Evolutionary conservation across 2,329 filamentous ascomycete species (phyloP).

Genomic region (Exophiala xenobiotica): DNA sequence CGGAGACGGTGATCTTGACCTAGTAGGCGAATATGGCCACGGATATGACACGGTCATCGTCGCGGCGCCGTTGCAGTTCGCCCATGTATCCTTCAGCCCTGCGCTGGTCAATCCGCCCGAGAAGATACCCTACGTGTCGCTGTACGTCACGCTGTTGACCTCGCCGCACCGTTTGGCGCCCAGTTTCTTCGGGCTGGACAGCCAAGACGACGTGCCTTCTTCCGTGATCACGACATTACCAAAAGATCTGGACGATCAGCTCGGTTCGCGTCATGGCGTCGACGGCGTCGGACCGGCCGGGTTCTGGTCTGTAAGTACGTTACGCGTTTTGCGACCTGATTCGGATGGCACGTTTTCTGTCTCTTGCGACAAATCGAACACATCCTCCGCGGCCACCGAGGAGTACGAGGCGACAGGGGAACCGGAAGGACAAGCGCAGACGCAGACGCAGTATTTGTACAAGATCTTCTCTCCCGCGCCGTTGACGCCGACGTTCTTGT

Average conservation of each 20-base stretch:
- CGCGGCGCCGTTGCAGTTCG: constrained; percentile 79
- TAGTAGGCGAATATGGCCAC: too few species aligned
- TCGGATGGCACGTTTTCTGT: constrained; percentile 28
- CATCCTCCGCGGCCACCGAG: background rate
- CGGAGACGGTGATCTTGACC: too few species aligned
- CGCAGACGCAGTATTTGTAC: constrained; percentile 54
- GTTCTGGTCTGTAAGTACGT: constrained; percentile 83
- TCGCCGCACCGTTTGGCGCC: constrained; percentile 72
- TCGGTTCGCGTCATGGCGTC: constrained; percentile 40
- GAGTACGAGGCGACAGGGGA: too few species aligned
- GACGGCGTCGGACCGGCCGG: constrained; percentile 67
- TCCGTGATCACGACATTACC: constrained; percentile 81
- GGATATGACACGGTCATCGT: constrained; percentile 78
- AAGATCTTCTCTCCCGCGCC: constrained; percentile 64
- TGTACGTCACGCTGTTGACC: constrained; percentile 88
- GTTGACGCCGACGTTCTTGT: constrained; percentile 49
- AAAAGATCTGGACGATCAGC: constrained; percentile 50
- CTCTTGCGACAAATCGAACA: background rate
- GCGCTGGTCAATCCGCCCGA: constrained; percentile 59
- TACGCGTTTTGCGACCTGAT: constrained; percentile 63
- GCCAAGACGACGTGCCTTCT: constrained; percentile 61
- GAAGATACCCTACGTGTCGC: constrained; percentile 75
- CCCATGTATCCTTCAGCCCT: constrained; percentile 59
- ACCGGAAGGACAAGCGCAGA: too few species aligned
- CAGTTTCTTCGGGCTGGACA: constrained; percentile 66